These are phyloP conservation scores for Rossbeevera mucosa DNA, from an alignment of 768 basidiomycete species.

Conservation along the genomic window DNA sequence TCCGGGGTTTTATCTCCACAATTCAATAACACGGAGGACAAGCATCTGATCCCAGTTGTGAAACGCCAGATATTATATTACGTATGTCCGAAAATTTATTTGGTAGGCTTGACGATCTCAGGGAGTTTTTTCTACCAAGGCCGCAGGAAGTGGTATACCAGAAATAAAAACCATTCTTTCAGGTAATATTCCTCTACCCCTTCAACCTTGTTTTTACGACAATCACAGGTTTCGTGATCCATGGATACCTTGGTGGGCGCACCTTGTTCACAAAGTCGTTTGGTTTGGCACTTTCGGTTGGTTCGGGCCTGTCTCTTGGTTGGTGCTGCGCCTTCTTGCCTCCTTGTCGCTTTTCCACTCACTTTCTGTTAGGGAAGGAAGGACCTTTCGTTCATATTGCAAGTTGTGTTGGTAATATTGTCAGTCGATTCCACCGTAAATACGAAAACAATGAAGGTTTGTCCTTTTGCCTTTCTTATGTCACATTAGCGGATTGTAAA, in stretches of 20 bases:
- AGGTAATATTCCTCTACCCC: slow-evolving; percentile 36
- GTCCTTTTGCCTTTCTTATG: slow-evolving; percentile 10
- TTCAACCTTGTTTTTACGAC: slow-evolving; percentile 8
- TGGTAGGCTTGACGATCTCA: slow-evolving; percentile 6
- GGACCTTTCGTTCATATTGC: slow-evolving; percentile 90
- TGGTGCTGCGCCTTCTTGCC: slow-evolving; percentile 16
- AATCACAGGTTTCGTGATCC: slow-evolving; percentile 81
- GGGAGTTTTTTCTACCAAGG: slow-evolving; percentile 44
- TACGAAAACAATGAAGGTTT: slow-evolving; percentile 94
- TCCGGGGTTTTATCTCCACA: slow-evolving; percentile 59
- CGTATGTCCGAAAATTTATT: slow-evolving; percentile 43
- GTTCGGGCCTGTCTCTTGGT: slow-evolving; percentile 86
- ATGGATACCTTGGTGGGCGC: slow-evolving; percentile 91
- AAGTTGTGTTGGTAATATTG: slow-evolving; percentile 88
- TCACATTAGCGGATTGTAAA: neutral
- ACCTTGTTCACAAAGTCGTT: slow-evolving; percentile 87
- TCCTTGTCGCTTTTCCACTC: neutral
- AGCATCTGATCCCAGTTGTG: slow-evolving; percentile 24
- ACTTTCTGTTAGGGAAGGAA: slow-evolving; percentile 48
- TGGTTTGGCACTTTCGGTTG: slow-evolving; percentile 86
- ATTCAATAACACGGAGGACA: slow-evolving; percentile 34
- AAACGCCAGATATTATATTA: slow-evolving; percentile 80
- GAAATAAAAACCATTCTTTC: slow-evolving; percentile 95
- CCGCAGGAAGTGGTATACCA: slow-evolving; percentile 93
- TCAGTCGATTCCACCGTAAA: slow-evolving; percentile 79